These are phyloP conservation scores for Sphenostylis stenocarpa DNA, from an alignment of 306 rosid species.

Conservation along the genomic window DNA sequence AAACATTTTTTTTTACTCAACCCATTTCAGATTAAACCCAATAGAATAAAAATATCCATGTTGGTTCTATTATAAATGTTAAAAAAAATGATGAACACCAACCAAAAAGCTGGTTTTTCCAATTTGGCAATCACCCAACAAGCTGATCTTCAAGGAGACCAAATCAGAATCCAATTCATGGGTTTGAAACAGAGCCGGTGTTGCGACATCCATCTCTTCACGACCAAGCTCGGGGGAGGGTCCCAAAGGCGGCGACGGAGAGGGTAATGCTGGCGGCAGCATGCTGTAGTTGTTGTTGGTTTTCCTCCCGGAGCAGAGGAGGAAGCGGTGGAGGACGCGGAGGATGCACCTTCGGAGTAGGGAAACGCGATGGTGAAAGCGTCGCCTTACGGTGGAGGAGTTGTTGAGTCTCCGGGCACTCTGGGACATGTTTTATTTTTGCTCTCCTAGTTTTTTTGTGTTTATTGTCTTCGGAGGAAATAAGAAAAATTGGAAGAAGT, in stretches of 20 bases:
- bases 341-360: conserved; percentile 65
- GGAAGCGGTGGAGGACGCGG: conserved; percentile 48
- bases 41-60: background rate
- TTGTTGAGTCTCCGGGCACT: conserved; percentile 21
- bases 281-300: conserved; percentile 47
- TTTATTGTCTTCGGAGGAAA: background rate
- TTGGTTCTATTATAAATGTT: background rate
- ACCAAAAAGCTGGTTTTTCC: conserved; percentile 97
- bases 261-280: conserved; percentile 39
- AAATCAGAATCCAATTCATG: conserved; percentile 64
- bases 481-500: background rate
- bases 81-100: background rate
- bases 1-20: background rate
- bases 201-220: background rate
- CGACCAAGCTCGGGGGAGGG: background rate
- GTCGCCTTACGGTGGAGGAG: conserved; percentile 29
- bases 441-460: background rate
- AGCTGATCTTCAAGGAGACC: conserved; percentile 81
- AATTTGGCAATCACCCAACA: conserved; percentile 78
- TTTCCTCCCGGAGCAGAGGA: conserved; percentile 56
- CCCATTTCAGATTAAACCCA: background rate
- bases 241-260: background rate
- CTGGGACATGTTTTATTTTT: conserved; percentile 32
- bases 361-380: conserved; percentile 49
- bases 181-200: conserved; percentile 17